Percentiles rank a stretch among this genome's conserved stretches.
phyloP scores from a whole-genome alignment of 768 basidiomycete genomes.

The Termitomyces sp. region DNA sequence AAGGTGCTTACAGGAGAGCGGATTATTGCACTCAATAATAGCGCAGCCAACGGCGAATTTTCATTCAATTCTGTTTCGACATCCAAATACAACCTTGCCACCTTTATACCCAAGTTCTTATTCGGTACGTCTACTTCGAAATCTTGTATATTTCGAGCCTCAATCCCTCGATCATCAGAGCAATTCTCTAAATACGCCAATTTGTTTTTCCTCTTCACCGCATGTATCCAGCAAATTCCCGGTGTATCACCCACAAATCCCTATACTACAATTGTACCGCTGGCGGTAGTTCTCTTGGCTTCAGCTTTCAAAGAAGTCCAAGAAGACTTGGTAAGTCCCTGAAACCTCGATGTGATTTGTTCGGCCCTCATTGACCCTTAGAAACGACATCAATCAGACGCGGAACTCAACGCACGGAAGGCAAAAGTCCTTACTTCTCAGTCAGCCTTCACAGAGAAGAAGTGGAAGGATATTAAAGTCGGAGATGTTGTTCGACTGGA shows the following conservation, averaged over 20 bases:
- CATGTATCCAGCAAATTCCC: slow-evolving; percentile 96
- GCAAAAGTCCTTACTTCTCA: slow-evolving; percentile 71
- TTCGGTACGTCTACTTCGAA: slow-evolving; percentile 53
- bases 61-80: slow-evolving; percentile 86
- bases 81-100: slow-evolving; percentile 87
- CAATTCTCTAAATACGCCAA: slow-evolving; percentile 99
- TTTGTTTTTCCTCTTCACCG: slow-evolving; percentile 97
- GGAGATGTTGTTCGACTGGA: slow-evolving; percentile 92
- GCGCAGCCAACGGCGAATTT: slow-evolving; percentile 60
- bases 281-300: slow-evolving; percentile 83
- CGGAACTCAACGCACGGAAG: slow-evolving; percentile 81
- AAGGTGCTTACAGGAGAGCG: slow-evolving; percentile 68
- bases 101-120: slow-evolving; percentile 92
- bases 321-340: slow-evolving; percentile 78
- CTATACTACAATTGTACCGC: slow-evolving; percentile 93
- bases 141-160: background rate
- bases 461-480: slow-evolving; percentile 88
- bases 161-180: slow-evolving; percentile 43
- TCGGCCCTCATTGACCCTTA: slow-evolving; percentile 25
- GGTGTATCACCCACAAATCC: slow-evolving; percentile 94
- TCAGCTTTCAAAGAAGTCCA: slow-evolving; percentile 95
- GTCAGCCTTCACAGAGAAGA: slow-evolving; percentile 63
- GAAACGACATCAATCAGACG: slow-evolving; percentile 97
- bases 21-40: slow-evolving; percentile 79
- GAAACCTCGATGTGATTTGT: background rate